These are phyloP conservation scores for Colletotrichum musae DNA, from an alignment of 2,329 filamentous ascomycete genomes.

Conservation along the genomic window DNA sequence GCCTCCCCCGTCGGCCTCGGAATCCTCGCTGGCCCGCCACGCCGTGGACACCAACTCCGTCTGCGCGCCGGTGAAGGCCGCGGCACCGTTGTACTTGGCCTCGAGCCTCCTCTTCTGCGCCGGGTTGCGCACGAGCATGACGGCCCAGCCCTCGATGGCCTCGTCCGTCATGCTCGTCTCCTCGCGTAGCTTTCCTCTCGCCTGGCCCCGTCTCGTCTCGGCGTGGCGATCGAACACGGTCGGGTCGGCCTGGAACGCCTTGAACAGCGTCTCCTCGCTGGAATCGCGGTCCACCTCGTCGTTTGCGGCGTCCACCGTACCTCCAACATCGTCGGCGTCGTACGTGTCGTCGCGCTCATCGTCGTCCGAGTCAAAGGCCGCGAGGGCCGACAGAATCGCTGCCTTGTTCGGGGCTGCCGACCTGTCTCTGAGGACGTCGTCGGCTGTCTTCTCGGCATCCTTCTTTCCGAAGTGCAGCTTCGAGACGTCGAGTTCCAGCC, in stretches of 20 bases:
- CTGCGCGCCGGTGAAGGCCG: slow-evolving; percentile 76
- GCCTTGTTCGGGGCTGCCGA: slow-evolving; percentile 81
- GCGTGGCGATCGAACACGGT: slow-evolving; percentile 80
- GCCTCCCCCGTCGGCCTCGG: slow-evolving; percentile 62
- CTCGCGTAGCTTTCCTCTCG: slow-evolving; percentile 75
- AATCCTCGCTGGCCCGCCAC: slow-evolving; percentile 73
- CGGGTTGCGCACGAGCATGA: slow-evolving; percentile 85
- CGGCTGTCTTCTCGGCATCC: slow-evolving; percentile 75
- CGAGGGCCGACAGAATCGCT: slow-evolving; percentile 88
- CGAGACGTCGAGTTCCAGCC: slow-evolving; percentile 75
- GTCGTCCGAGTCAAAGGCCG: slow-evolving; percentile 92
- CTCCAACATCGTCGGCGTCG: slow-evolving; percentile 91
- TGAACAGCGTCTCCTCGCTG: slow-evolving; percentile 82
- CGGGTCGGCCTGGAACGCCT: slow-evolving; percentile 75
- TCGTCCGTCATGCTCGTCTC: slow-evolving; percentile 94
- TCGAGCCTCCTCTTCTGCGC: slow-evolving; percentile 79
- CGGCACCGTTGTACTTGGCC: slow-evolving; percentile 68
- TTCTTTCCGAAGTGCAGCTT: slow-evolving; percentile 86
- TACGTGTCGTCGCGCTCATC: slow-evolving; percentile 98
- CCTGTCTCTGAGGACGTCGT: slow-evolving; percentile 78
- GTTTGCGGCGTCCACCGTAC: slow-evolving; percentile 81
- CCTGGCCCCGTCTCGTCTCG: slow-evolving; percentile 75
- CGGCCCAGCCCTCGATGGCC: slow-evolving; percentile 91
- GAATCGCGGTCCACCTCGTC: slow-evolving; percentile 68
- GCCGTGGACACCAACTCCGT: slow-evolving; percentile 74